phyloP scores from a whole-genome alignment of 768 basidiomycete genomes.

The Ephemerocybe angulata region DNA sequence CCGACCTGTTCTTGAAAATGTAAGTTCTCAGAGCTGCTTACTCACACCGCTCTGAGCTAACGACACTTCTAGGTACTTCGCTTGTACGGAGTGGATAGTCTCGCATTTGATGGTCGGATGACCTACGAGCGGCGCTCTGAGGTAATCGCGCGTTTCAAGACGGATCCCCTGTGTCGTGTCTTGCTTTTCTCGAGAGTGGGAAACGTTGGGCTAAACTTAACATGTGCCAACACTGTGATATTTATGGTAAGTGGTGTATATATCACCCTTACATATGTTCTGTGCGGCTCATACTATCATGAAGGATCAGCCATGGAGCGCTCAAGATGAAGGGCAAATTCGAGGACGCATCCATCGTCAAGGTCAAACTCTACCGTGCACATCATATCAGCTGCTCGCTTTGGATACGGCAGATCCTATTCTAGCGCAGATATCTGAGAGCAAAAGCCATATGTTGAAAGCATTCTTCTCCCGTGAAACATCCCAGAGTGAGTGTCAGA shows the following conservation, averaged over 20 bases:
- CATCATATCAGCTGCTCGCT: conserved; percentile 20
- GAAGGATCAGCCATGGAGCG: conserved; percentile 10
- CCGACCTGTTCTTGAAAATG: conserved; percentile 16
- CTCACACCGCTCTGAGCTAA: neutral
- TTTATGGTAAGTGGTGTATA: conserved; percentile 23
- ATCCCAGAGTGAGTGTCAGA: neutral
- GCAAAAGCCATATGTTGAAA: conserved; percentile 25
- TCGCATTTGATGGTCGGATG: conserved; percentile 15
- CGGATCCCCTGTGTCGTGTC: conserved; percentile 5
- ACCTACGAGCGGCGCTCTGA: conserved; percentile 10
- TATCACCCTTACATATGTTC: neutral
- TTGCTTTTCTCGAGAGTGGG: conserved; percentile 23
- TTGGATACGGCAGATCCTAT: conserved; percentile 22
- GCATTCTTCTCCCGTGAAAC: conserved; percentile 13
- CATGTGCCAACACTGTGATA: conserved; percentile 18
- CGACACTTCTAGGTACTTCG: neutral
- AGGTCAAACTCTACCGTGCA: neutral
- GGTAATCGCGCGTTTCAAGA: conserved; percentile 13
- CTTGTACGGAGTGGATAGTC: neutral
- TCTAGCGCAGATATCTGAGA: conserved; percentile 17
- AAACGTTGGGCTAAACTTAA: conserved; percentile 20
- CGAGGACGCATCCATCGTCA: conserved; percentile 1
- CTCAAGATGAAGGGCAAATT: conserved; percentile 7
- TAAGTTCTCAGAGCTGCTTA: neutral
- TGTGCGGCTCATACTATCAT: neutral